Base-by-base conservation (phyloP, 192 early-diverging fungal species). In the Entophlyctis helioformis region DNA sequence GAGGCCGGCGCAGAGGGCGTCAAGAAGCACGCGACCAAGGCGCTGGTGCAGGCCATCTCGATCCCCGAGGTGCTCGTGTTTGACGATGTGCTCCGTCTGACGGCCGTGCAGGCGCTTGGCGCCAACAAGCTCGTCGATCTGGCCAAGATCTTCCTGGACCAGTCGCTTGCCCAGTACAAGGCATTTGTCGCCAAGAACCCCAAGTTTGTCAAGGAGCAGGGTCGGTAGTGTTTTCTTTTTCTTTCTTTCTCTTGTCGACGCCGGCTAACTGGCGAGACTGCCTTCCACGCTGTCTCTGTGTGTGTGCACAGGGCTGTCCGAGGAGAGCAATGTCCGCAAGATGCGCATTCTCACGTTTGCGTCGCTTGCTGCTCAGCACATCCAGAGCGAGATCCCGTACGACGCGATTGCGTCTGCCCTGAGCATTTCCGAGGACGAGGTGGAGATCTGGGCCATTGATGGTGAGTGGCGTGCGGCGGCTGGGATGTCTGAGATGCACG, bases 381-480 rank as follows among this genome's bases (percentile, higher is more conserved):
- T 90, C 32, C 57, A 78, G 39, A 44, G 50, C 28, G 74, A 74
- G 39, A 65, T 97, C 54, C 61, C 78, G 31, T 93, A 91, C 59
- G 44, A 53, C 39, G 59, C 69, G n/a, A 79, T 97, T 39, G 75
- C 85, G 33, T 60, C 69, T 40, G 81, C 78, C 2, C 68, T 97
- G 25, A 76, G 76, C 40, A 76, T 97, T 41, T 60, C 70, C 12
- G 77, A 76, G 43, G 72, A 67, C 15, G 86, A 92, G 24, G 89
- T 97, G 10, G 93, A 97, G 71, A 60, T 90, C 70, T 97, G 90
- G 89, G 78, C 90, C 18, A 94, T 97, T 59, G 85, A 91, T 56
- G 87, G 59, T 63, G 36, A 8, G 52, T 11, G 19, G 15, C 8
- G 15, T 6, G 25, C 8, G 24, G 4, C 6, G 15, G 44, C 11